Conservation (phyloP, 768 basidiomycete species). For the Russula olivacea region DNA sequence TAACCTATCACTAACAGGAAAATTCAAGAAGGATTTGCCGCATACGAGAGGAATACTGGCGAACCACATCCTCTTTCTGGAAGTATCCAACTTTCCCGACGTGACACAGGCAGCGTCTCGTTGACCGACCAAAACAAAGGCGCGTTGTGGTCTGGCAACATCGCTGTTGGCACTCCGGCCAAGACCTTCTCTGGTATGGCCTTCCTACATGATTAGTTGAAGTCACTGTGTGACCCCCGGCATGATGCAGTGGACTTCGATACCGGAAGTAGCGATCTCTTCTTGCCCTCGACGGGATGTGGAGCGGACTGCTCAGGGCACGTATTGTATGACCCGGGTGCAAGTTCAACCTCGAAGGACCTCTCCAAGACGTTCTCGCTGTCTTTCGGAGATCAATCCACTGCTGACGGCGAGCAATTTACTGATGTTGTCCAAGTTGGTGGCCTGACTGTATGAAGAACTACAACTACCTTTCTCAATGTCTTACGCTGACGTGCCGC, state of each 20-base stretch:
- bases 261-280: slow-evolving; percentile 32
- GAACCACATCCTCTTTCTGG: not conserved
- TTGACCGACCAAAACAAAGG: not conserved
- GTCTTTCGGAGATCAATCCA: slow-evolving; percentile 37
- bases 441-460: slow-evolving; percentile 26
- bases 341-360: slow-evolving; percentile 25
- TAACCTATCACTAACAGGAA: slow-evolving; percentile 12
- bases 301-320: slow-evolving; percentile 29
- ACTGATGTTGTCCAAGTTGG: slow-evolving; percentile 40
- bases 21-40: slow-evolving; percentile 12
- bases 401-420: slow-evolving; percentile 38
- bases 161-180: slow-evolving; percentile 12
- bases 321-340: not conserved
- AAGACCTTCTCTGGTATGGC: slow-evolving; percentile 3
- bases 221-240: slow-evolving; percentile 35
- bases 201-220: too few species aligned
- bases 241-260: slow-evolving; percentile 36
- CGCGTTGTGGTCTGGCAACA: not conserved
- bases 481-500: too few species aligned
- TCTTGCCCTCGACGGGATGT: slow-evolving; percentile 33
- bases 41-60: not conserved
- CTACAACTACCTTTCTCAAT: too few species aligned
- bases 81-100: not conserved
- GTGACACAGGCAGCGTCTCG: too few species aligned
- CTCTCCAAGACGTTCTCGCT: slow-evolving; percentile 31